Percentiles rank a stretch among this genome's conserved stretches.
Evolutionary conservation across 176 grass and related monocot species (phyloP).

Genomic region (Bothriochloa decipiens): DNA sequence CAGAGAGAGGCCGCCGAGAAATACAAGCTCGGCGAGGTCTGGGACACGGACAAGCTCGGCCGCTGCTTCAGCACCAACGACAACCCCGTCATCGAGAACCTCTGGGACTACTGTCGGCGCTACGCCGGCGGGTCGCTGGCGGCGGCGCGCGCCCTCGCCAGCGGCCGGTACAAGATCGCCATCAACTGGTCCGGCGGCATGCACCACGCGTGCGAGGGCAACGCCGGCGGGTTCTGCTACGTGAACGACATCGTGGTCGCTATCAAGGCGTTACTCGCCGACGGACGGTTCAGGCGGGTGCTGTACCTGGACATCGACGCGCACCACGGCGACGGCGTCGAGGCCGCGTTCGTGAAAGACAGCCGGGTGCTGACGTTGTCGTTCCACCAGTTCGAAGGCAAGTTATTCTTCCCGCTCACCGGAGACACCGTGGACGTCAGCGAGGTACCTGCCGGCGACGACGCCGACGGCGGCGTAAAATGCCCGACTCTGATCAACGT

Average conservation of each 20-base stretch:
- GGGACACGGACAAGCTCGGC: no score
- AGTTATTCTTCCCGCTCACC: conserved; percentile 55
- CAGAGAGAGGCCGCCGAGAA: no score
- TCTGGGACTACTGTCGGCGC: no score
- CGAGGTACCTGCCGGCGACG: background rate
- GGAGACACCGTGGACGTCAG: conserved; percentile 45
- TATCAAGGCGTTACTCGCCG: conserved; percentile 39
- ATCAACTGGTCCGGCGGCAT: background rate
- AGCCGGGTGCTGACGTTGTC: conserved; percentile 62
- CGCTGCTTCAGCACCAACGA: no score
- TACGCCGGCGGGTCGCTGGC: no score
- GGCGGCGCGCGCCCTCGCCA: no score
- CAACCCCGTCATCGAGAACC: no score
- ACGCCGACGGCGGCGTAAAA: background rate
- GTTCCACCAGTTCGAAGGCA: conserved; percentile 49
- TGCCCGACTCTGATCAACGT: conserved; percentile 53
- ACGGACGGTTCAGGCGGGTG: conserved; percentile 43
- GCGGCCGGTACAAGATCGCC: no score
- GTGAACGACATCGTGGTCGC: conserved; percentile 69
- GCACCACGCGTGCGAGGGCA: conserved; percentile 53
- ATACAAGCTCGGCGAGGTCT: no score
- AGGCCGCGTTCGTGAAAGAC: conserved; percentile 41
- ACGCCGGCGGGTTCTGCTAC: conserved; percentile 65
- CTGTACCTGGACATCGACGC: conserved; percentile 79
- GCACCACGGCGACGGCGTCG: conserved; percentile 75